These are phyloP conservation scores for Fusarium gaditjirri DNA, from an alignment of 2,329 filamentous ascomycete genomes.

Conservation along the genomic window DNA sequence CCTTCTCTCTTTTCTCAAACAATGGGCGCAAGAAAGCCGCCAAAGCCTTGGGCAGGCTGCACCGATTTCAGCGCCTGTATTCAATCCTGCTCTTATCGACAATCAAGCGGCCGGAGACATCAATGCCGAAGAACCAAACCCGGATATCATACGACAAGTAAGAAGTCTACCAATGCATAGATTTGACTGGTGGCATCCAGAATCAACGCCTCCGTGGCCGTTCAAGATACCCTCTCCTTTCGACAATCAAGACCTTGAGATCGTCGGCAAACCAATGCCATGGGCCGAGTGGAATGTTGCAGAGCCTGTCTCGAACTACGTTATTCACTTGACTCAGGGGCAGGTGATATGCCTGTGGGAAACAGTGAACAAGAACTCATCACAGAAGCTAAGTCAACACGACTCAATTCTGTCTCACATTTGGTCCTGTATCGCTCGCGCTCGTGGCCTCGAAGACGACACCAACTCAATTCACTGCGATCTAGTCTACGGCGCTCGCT, in stretches of 20 bases:
- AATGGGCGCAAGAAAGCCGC: constrained; percentile 34
- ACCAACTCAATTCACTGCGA: constrained; percentile 32
- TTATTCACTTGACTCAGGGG: constrained; percentile 29
- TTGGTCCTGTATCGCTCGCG: constrained; percentile 42
- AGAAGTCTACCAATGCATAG: constrained; percentile 34
- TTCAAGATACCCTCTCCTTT: constrained; percentile 9
- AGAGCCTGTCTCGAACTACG: constrained; percentile 36
- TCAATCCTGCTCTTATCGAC: constrained; percentile 33
- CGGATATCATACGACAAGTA: constrained; percentile 1
- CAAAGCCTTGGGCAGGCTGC: not conserved
- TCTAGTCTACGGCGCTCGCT: constrained; percentile 34
- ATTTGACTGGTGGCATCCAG: constrained; percentile 42
- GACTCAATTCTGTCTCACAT: constrained; percentile 42
- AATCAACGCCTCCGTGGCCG: constrained; percentile 24
- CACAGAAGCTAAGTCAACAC: constrained; percentile 31
- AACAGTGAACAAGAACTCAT: not conserved
- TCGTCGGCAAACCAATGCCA: constrained; percentile 32
- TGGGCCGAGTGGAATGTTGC: constrained; percentile 41
- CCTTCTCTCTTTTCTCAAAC: constrained; percentile 33
- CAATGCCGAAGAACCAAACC: constrained; percentile 14
- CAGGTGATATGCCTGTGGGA: constrained; percentile 28
- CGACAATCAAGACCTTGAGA: not conserved
- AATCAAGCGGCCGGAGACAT: constrained; percentile 32
- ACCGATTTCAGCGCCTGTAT: not conserved
- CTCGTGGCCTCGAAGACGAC: constrained; percentile 20